Evolutionary conservation across 208 protist species (phyloP).

Genomic region (Leishmania amazonensis): DNA sequence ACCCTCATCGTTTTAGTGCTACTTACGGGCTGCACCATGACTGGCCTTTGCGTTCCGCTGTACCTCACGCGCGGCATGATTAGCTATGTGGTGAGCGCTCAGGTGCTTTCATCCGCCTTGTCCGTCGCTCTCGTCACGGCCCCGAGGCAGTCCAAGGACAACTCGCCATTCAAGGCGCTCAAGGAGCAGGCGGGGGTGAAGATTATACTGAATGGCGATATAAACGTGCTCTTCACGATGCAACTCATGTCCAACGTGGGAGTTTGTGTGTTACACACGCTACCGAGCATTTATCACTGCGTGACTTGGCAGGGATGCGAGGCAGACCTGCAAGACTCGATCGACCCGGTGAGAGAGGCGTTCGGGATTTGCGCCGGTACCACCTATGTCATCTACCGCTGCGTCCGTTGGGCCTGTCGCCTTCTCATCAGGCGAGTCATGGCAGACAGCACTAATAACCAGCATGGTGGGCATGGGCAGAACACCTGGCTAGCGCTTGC

Average conservation of each 20-base stretch:
- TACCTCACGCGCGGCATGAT: conserved; percentile 85
- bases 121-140: conserved; percentile 56
- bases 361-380: conserved; percentile 69
- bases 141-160: conserved; percentile 24
- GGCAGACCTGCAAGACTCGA: conserved; percentile 30
- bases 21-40: conserved; percentile 67
- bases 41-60: conserved; percentile 67
- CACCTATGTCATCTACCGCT: conserved; percentile 66
- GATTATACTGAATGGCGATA: conserved; percentile 55
- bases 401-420: conserved; percentile 39
- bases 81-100: conserved; percentile 77
- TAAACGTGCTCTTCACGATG: conserved; percentile 77
- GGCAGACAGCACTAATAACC: conserved; percentile 19
- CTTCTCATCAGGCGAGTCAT: conserved; percentile 38
- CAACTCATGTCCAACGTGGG: conserved; percentile 68
- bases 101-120: conserved; percentile 71
- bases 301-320: conserved; percentile 46
- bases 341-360: conserved; percentile 66
- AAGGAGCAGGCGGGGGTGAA: conserved; percentile 43
- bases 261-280: conserved; percentile 71
- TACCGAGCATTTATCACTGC: conserved; percentile 66
- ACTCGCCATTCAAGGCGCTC: conserved; percentile 33
- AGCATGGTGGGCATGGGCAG: conserved; percentile 13
- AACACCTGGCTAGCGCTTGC: conserved; percentile 34
- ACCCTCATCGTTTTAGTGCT: conserved; percentile 54